These are phyloP conservation scores for Sphaerobolus stellatus DNA, from an alignment of 1,284 basidiomycete species.

Conservation along the genomic window DNA sequence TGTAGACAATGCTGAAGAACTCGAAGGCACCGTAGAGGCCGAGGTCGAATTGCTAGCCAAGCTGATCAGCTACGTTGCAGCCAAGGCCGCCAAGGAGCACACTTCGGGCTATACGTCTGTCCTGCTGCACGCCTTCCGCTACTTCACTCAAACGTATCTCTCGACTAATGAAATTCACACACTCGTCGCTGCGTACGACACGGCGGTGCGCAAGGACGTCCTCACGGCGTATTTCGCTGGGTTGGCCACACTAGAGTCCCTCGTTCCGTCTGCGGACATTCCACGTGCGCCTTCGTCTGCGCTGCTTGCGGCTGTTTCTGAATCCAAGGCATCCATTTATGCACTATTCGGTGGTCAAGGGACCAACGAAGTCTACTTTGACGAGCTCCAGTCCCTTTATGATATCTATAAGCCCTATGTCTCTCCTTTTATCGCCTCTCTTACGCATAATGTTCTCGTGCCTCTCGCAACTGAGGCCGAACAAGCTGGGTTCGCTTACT, in stretches of 20 bases:
- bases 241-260: slow-evolving; percentile 68
- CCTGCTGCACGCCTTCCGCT: slow-evolving; percentile 69
- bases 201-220: slow-evolving; percentile 74
- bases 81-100: slow-evolving; percentile 55
- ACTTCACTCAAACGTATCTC: slow-evolving; percentile 81
- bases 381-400: slow-evolving; percentile 90
- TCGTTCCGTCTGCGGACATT: slow-evolving; percentile 54
- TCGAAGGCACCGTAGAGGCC: slow-evolving; percentile 58
- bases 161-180: slow-evolving; percentile 76
- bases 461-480: slow-evolving; percentile 65
- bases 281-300: slow-evolving; percentile 69
- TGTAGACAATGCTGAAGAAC: slow-evolving; percentile 49
- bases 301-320: slow-evolving; percentile 69
- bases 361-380: slow-evolving; percentile 97
- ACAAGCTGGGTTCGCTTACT: slow-evolving; percentile 64
- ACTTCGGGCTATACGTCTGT: slow-evolving; percentile 62
- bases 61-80: slow-evolving; percentile 74
- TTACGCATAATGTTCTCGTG: slow-evolving; percentile 68
- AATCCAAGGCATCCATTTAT: slow-evolving; percentile 79
- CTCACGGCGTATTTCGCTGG: slow-evolving; percentile 82
- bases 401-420: slow-evolving; percentile 90
- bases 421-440: slow-evolving; percentile 61
- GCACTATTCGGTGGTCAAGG: slow-evolving; percentile 99
- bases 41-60: slow-evolving; percentile 75
- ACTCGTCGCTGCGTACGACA: slow-evolving; percentile 73